Evolutionary conservation across 805 yeast species (phyloP).

Genomic region (Pichia sporocuriosa): DNA sequence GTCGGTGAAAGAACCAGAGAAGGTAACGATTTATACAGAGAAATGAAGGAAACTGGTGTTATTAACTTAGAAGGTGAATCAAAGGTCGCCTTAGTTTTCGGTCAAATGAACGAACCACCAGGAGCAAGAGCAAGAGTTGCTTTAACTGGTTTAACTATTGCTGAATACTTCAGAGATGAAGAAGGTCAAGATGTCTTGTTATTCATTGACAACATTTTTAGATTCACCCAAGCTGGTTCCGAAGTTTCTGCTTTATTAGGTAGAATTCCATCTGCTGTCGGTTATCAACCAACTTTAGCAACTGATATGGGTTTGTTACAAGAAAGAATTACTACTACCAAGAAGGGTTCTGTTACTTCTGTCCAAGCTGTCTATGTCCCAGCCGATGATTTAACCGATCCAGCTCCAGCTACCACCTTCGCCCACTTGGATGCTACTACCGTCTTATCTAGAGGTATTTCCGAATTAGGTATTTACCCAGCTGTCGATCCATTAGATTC

Average conservation of each 20-base stretch:
- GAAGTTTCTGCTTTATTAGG: slow-evolving; percentile 99
- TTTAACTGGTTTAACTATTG: slow-evolving; percentile 98
- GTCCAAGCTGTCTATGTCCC: slow-evolving; percentile 99
- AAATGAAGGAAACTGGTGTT: slow-evolving; percentile 99
- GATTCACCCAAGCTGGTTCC: slow-evolving; percentile 99
- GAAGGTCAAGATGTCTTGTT: slow-evolving; percentile 99
- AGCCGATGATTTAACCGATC: slow-evolving; percentile 99
- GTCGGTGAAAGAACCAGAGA: slow-evolving; percentile 99
- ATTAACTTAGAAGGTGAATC: slow-evolving; percentile 99
- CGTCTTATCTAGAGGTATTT: slow-evolving; percentile 98
- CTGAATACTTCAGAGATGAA: slow-evolving; percentile 99
- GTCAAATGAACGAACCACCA: slow-evolving; percentile 99
- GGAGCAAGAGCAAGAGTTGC: slow-evolving; percentile 99
- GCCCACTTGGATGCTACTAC: slow-evolving; percentile 99
- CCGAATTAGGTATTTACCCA: slow-evolving; percentile 99
- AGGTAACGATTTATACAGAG: slow-evolving; percentile 99
- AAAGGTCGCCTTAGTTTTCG: slow-evolving; percentile 98
- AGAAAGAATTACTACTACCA: slow-evolving; percentile 99
- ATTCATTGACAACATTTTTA: slow-evolving; percentile 99
- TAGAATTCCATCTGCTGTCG: slow-evolving; percentile 99
- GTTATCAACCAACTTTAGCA: slow-evolving; percentile 99
- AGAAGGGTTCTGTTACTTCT: slow-evolving; percentile 99
- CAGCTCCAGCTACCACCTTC: slow-evolving; percentile 99
- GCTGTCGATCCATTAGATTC: slow-evolving; percentile 99
- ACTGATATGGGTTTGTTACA: slow-evolving; percentile 99